phyloP scores from a whole-genome alignment of 2,329 filamentous ascomycete species.

The Exophiala viscosa region DNA sequence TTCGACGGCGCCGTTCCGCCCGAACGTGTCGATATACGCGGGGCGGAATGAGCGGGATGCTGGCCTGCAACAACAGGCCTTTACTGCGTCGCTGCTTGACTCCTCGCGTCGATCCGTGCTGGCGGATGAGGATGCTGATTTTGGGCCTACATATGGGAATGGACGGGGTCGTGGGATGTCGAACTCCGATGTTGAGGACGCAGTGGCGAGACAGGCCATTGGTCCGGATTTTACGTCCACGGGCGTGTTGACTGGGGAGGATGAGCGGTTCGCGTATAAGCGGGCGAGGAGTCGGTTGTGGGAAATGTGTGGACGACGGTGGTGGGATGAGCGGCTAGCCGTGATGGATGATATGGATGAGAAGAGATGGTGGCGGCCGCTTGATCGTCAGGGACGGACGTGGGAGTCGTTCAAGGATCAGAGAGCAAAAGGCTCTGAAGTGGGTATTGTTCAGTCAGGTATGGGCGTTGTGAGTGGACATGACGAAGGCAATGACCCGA shows the following conservation, averaged over 20 bases:
- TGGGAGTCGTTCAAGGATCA: slow-evolving; percentile 53
- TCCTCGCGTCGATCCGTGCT: slow-evolving; percentile 30
- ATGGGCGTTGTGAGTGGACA: background rate
- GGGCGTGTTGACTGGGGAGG: slow-evolving; percentile 70
- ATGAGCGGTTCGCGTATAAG: slow-evolving; percentile 78
- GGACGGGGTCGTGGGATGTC: slow-evolving; percentile 27
- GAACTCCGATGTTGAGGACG: slow-evolving; percentile 14
- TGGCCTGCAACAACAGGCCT: slow-evolving; percentile 1
- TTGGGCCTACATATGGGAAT: slow-evolving; percentile 32
- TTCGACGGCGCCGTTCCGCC: slow-evolving; percentile 69
- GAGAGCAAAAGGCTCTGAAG: background rate
- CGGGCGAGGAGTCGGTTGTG: slow-evolving; percentile 72
- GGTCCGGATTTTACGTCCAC: slow-evolving; percentile 63
- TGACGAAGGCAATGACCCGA: background rate
- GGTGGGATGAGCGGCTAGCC: slow-evolving; percentile 58
- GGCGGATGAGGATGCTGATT: slow-evolving; percentile 34
- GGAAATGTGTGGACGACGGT: slow-evolving; percentile 72
- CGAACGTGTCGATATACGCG: slow-evolving; percentile 67
- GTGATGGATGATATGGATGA: slow-evolving; percentile 35
- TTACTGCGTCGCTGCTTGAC: slow-evolving; percentile 13
- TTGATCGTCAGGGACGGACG: slow-evolving; percentile 60
- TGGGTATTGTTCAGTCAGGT: no score
- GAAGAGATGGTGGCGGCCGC: slow-evolving; percentile 64
- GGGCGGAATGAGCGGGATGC: slow-evolving; percentile 30
- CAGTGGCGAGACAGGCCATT: slow-evolving; percentile 7